Base-by-base conservation (phyloP, 1,284 basidiomycete genomes). In the Moniliella sp. region DNA sequence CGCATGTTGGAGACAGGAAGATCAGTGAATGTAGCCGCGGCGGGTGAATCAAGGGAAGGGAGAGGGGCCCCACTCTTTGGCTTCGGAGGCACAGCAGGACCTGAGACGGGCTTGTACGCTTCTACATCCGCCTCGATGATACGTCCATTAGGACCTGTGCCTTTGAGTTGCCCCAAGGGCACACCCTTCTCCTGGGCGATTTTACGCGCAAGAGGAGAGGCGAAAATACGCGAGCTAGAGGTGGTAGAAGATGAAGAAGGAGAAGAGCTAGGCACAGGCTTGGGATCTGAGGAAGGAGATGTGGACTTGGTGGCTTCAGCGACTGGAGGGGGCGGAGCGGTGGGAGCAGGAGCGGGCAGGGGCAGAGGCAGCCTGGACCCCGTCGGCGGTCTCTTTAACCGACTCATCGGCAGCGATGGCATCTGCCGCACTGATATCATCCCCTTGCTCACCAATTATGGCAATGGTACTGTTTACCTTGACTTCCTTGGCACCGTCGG, bases 1-100 rank as follows among this genome's bases (percentile, higher is more conserved):
- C 91, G 78, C 79, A 99, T 99, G 66, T 76, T 86, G 36, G 79
- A 75, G 33, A 83, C 67, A n/a, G 91, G 88, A 31, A 73, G 74
- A 61, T 97, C 91, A 45, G 73, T 70, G n/a, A 66, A 84, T 97
- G 46, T 81, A 76, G 5, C 17, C 13, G 50, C 38, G 4, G 48
- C 41, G 26, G 44, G 34, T 9, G 39, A 35, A 10, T 28, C 11
- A n/a, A 34, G 18, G 5, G 37, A 23, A 9, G 45, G 27, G 21
- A 43, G 30, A 19, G 48, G 32, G n/a, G 13, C 35, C 37, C n/a
- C n/a, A n/a, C n/a, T n/a, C n/a, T 8, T 32, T 21, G 3, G 50
- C 31, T n/a, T 34, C 32, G 4, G 42, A 27, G 31, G 35, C 39
- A 18, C 32, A n/a, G n/a, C n/a, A n/a, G 18, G 14, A 45, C n/a